A percentile compares a stretch with the other conserved stretches of the same genome.
Evolutionary conservation across 2,329 filamentous ascomycete species (phyloP).

Genomic region (Ceratocystis harringtonii): DNA sequence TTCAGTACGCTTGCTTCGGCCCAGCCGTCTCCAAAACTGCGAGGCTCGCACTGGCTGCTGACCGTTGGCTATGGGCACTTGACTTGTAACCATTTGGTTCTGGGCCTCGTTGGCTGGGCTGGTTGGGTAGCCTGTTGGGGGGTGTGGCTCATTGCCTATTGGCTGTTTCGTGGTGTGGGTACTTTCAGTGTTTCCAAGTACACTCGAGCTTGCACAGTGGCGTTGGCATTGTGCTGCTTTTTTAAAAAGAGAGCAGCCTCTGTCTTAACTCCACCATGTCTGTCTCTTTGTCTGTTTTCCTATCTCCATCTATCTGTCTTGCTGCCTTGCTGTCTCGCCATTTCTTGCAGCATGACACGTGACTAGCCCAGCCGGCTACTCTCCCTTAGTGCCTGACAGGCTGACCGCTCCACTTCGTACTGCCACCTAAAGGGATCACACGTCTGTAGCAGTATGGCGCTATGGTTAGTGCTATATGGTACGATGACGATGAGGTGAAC

Average conservation of each 20-base stretch:
- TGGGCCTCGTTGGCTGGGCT: not conserved
- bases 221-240: not conserved
- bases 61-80: not conserved
- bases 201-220: not conserved
- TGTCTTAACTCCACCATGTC: not conserved
- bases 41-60: not conserved
- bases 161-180: not conserved
- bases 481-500: not conserved
- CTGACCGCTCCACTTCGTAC: not conserved
- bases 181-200: not conserved
- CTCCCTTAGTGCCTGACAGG: not conserved
- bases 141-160: not conserved
- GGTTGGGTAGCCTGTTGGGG: not conserved
- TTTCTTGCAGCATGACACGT: no score
- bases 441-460: not conserved
- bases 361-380: no score
- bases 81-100: not conserved
- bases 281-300: not conserved
- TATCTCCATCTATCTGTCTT: not conserved
- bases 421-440: not conserved
- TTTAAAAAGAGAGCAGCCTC: not conserved
- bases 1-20: constrained; percentile 4
- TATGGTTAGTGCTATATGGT: no score
- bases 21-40: not conserved
- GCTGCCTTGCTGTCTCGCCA: not conserved